Evolutionary conservation across 257 asterid genomes (phyloP).

Genomic region (Paulownia fortunei): DNA sequence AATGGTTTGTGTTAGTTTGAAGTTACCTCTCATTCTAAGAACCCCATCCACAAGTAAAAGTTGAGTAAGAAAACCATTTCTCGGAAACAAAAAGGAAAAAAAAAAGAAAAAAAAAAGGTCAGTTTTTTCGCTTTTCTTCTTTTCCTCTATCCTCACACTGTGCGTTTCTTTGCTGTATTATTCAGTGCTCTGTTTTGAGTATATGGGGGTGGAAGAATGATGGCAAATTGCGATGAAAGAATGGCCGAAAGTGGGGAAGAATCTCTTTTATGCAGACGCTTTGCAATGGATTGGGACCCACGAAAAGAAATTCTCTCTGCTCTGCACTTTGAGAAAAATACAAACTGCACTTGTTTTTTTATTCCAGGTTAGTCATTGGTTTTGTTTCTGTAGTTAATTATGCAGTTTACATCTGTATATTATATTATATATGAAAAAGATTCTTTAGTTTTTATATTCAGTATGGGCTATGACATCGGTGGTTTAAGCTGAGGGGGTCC

Average conservation of each 20-base stretch:
- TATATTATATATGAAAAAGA: slow-evolving; percentile 20
- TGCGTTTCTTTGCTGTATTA: not conserved
- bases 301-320: slow-evolving; percentile 11
- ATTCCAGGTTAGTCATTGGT: slow-evolving; percentile 4
- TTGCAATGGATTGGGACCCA: slow-evolving; percentile 24
- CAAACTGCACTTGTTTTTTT: not conserved
- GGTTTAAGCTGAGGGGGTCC: not conserved
- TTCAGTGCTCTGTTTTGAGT: not conserved
- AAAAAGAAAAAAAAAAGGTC: not conserved
- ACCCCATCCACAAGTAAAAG: slow-evolving; percentile 37
- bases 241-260: slow-evolving; percentile 22
- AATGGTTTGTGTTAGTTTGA: not conserved
- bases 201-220: not conserved
- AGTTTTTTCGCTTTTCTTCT: not conserved
- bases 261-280: slow-evolving; percentile 24
- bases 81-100: no score
- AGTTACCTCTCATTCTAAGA: slow-evolving; percentile 27
- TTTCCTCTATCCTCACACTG: not conserved
- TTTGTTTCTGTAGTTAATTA: no score
- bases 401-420: not conserved
- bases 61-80: not conserved
- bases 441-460: slow-evolving; percentile 11
- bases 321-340: not conserved
- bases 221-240: slow-evolving; percentile 14
- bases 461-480: not conserved